Evolutionary conservation across 2,329 filamentous ascomycete species (phyloP).

Genomic region (Monosporascus sp.): DNA sequence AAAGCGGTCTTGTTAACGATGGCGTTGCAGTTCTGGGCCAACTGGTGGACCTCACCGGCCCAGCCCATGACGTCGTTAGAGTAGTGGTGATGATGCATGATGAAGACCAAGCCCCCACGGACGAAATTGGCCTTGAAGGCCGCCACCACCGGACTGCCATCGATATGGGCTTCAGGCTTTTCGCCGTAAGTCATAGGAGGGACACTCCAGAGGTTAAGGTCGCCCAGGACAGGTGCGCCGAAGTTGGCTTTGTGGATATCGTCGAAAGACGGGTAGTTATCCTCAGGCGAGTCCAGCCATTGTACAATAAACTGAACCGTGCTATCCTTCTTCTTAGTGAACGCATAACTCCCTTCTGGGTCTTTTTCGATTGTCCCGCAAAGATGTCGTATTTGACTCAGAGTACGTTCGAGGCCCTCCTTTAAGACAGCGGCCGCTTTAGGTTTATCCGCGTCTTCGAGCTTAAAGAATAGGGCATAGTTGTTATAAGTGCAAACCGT

Average conservation of each 20-base stretch:
- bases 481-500: slow-evolving; percentile 4
- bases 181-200: slow-evolving; percentile 33
- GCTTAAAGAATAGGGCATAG: slow-evolving; percentile 7
- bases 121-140: slow-evolving; percentile 38
- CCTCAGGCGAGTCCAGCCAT: slow-evolving; percentile 28
- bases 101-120: slow-evolving; percentile 34
- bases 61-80: slow-evolving; percentile 37
- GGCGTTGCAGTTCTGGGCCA: slow-evolving; percentile 37
- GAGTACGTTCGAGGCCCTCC: slow-evolving; percentile 27
- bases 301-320: slow-evolving; percentile 29
- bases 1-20: slow-evolving; percentile 20
- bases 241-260: slow-evolving; percentile 32
- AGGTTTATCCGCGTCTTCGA: slow-evolving; percentile 1
- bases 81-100: slow-evolving; percentile 37
- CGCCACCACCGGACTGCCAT: slow-evolving; percentile 25
- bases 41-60: slow-evolving; percentile 29
- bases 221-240: slow-evolving; percentile 23
- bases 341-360: slow-evolving; percentile 24
- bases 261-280: slow-evolving; percentile 31
- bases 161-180: slow-evolving; percentile 31
- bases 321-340: slow-evolving; percentile 26
- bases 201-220: slow-evolving; percentile 29
- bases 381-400: slow-evolving; percentile 31
- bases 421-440: slow-evolving; percentile 17
- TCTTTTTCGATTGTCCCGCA: slow-evolving; percentile 33